Evolutionary conservation across 371 early-diverging fungal species (phyloP), one percentile per base, ranked within the genome.

Genomic region (Sporodiniella umbellata): DNA sequence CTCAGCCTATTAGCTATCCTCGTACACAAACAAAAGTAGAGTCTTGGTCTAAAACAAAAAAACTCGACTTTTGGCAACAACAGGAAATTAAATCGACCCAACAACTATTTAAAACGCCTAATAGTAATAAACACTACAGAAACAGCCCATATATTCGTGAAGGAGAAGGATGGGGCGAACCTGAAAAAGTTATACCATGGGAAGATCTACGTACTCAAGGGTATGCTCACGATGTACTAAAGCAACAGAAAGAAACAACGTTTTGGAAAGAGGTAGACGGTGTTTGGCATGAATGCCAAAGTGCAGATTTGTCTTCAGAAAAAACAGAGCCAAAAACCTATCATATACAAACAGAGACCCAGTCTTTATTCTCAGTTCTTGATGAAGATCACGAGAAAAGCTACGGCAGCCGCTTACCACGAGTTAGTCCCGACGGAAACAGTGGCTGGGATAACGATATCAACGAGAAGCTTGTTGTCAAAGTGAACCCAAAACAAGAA

Each of bases 131-230:
- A 0, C 54, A 53, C 10, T 35, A 19, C 22, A 40, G 51, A 10
- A 49, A 54, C 4, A 42, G 42, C 2, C 60, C 54, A 2, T 8
- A 26, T 0, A 50, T 51, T 15, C 11, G 21, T 1, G 46, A 54
- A 23, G 44, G 51, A 54, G 44, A 75, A 21, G 75, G 75, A 0
- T 78, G 78, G 78, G 78, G 78, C 1, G 33, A 46, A 1, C 52
- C 64, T 0, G 47, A 54, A 2, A 33, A 37, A 1, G 51, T 48
- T 19, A 51, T 73, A 3, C 38, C 70, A 4, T 78, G 78, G 78
- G 24, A 57, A n/a, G 72, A 78, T 46, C 8, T 54, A 0, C 39
- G 53, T 0, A 44, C 48, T 12, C 75, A 78, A 60, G 78, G 78
- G 1, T 75, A 42, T 45, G 71, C 62, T 4, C 42, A 54, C 8